Percentiles rank a stretch among this genome's conserved stretches.
Evolutionary conservation across 164 flowering plant genomes (phyloP).

Genomic region (grape (Vitis vinifera)): DNA sequence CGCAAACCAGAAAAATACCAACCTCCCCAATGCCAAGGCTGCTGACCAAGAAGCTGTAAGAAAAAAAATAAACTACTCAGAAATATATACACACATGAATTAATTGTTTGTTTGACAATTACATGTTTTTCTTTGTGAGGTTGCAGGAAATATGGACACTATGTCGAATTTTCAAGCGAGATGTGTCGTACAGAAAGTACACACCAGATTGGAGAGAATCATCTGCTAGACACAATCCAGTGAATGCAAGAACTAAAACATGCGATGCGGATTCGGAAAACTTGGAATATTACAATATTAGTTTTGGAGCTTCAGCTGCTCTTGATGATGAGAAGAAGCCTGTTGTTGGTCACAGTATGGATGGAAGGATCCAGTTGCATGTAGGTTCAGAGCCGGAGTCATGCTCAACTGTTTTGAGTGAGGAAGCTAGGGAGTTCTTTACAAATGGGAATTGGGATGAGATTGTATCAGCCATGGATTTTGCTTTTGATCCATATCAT

Average conservation of each 20-base stretch:
- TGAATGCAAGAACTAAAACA: conserved; percentile 24
- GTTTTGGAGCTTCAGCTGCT: conserved; percentile 11
- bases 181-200: conserved; percentile 38
- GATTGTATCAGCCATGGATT: conserved; percentile 43
- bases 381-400: conserved; percentile 2
- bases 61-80: not conserved
- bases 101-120: too few relatives aligned
- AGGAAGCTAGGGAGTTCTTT: conserved; percentile 9
- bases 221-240: conserved; percentile 14
- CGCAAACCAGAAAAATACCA: conserved; percentile 12
- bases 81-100: too few relatives aligned
- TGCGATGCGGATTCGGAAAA: conserved; percentile 35
- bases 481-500: conserved; percentile 21
- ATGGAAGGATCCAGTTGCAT: conserved; percentile 13
- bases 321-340: conserved; percentile 24
- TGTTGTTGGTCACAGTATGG: not conserved
- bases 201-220: conserved; percentile 42
- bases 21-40: conserved; percentile 11
- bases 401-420: conserved; percentile 16
- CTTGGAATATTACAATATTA: conserved; percentile 25
- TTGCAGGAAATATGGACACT: conserved; percentile 91
- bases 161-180: conserved; percentile 84
- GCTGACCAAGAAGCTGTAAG: conserved; percentile 58
- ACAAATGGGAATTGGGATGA: conserved; percentile 51
- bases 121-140: not conserved